A percentile compares a stretch with the other conserved stretches of the same genome.
phyloP scores from a whole-genome alignment of 148 eudicot species.

The Cornus controversa region DNA sequence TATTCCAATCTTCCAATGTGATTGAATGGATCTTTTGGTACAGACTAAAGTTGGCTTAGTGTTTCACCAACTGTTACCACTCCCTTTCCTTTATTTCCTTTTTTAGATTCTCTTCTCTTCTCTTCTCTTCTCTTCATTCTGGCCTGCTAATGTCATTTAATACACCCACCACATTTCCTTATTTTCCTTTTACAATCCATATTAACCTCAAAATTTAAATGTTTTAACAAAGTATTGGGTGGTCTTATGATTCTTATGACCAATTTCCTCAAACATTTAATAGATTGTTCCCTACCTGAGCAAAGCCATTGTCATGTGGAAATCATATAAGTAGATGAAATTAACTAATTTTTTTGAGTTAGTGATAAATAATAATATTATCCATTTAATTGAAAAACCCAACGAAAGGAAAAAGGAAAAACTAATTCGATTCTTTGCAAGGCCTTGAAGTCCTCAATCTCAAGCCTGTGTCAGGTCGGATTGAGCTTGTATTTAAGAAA shows the following conservation, averaged over 20 bases:
- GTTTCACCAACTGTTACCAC: not conserved
- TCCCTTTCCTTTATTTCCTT: slow-evolving; percentile 10
- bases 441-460: slow-evolving; percentile 12
- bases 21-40: slow-evolving; percentile 28
- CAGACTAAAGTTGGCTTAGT: slow-evolving; percentile 24
- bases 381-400: too few species aligned
- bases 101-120: slow-evolving; percentile 35
- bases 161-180: not conserved
- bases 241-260: too few species aligned
- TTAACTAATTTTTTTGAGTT: too few species aligned
- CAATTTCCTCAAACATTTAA: not conserved
- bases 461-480: slow-evolving; percentile 20
- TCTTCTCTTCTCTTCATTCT: slow-evolving; percentile 33
- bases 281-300: not conserved
- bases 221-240: too few species aligned
- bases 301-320: too few species aligned
- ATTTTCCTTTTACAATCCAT: not conserved
- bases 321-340: too few species aligned
- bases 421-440: slow-evolving; percentile 1
- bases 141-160: slow-evolving; percentile 20
- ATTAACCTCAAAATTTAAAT: too few species aligned
- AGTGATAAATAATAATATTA: too few species aligned
- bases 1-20: slow-evolving; percentile 20
- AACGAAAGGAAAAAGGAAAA: not conserved
- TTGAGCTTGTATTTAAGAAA: not conserved